Percentiles rank a stretch among this genome's conserved stretches.
phyloP scores from a whole-genome alignment of 2,329 filamentous ascomycete genomes.

The Clarireedia hainanense region DNA sequence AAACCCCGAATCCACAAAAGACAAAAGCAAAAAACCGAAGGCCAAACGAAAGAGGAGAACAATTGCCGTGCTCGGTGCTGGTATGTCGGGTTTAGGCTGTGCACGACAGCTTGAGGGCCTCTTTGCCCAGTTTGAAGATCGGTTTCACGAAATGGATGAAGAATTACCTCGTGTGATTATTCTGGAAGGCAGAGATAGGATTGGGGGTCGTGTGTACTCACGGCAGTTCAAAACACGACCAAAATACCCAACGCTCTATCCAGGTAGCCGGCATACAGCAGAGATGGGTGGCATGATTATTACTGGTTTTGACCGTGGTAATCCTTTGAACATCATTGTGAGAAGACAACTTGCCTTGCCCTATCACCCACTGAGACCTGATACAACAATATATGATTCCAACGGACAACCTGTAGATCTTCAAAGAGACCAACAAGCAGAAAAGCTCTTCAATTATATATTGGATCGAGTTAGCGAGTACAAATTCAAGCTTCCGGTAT shows the following conservation, averaged over 20 bases:
- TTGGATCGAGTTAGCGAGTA: slow-evolving; percentile 86
- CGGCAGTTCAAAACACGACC: slow-evolving; percentile 53
- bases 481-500: slow-evolving; percentile 66
- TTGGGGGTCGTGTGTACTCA: slow-evolving; percentile 92
- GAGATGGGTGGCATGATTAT: slow-evolving; percentile 99
- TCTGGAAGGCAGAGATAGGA: slow-evolving; percentile 76
- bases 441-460: slow-evolving; percentile 91
- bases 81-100: slow-evolving; percentile 88
- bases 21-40: slow-evolving; percentile 29
- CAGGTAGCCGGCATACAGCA: slow-evolving; percentile 64
- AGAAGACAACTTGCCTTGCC: slow-evolving; percentile 81
- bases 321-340: slow-evolving; percentile 85
- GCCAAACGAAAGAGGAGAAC: slow-evolving; percentile 53
- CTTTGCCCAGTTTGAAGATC: slow-evolving; percentile 69
- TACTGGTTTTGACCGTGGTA: slow-evolving; percentile 91
- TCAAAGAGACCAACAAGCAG: slow-evolving; percentile 70
- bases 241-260: slow-evolving; percentile 45
- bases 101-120: slow-evolving; percentile 86
- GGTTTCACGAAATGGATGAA: slow-evolving; percentile 57
- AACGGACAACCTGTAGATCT: slow-evolving; percentile 72
- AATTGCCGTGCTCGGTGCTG: slow-evolving; percentile 82
- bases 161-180: slow-evolving; percentile 67
- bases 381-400: slow-evolving; percentile 83
- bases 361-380: slow-evolving; percentile 73
- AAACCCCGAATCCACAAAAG: slow-evolving; percentile 37